phyloP scores from a whole-genome alignment of 164 flowering plant genomes.

The Magnolia kwangsiensis region DNA sequence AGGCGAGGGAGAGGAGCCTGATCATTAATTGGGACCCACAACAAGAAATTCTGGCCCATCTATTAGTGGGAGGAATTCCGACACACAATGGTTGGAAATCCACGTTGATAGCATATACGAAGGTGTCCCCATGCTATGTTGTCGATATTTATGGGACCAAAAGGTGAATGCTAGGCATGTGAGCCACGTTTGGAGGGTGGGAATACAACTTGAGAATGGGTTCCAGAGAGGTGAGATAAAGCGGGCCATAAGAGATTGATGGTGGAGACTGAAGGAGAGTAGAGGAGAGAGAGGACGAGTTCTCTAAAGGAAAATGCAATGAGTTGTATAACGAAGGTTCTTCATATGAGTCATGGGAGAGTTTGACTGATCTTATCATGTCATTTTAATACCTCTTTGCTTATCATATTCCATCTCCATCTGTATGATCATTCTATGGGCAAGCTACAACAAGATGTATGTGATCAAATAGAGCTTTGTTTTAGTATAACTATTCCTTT shows the following conservation, averaged over 20 bases:
- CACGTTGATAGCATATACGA: conserved; percentile 27
- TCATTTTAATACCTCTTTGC: not conserved
- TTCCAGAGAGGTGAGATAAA: conserved; percentile 24
- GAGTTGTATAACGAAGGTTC: conserved; percentile 8
- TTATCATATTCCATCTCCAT: not conserved
- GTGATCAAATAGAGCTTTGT: too few species aligned
- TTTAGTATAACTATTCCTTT: too few species aligned
- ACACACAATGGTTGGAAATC: conserved; percentile 32
- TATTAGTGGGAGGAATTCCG: conserved; percentile 29
- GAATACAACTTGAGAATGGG: conserved; percentile 10
- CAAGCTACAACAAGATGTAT: too few species aligned
- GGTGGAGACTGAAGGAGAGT: conserved; percentile 14
- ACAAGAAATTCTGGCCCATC: conserved; percentile 25
- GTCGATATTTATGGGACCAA: conserved; percentile 26
- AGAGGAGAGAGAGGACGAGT: conserved; percentile 21
- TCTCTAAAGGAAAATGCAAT: conserved; percentile 14
- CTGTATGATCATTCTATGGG: not conserved
- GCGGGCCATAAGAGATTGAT: conserved; percentile 12
- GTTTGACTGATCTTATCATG: not conserved
- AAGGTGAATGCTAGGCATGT: conserved; percentile 22
- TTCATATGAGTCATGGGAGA: not conserved
- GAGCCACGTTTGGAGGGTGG: conserved; percentile 23
- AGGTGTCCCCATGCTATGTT: conserved; percentile 29
- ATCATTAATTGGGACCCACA: conserved; percentile 35
- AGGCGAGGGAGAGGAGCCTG: conserved; percentile 18